phyloP scores from a whole-genome alignment of 208 protist species.

The Crithidia mellificae region DNA sequence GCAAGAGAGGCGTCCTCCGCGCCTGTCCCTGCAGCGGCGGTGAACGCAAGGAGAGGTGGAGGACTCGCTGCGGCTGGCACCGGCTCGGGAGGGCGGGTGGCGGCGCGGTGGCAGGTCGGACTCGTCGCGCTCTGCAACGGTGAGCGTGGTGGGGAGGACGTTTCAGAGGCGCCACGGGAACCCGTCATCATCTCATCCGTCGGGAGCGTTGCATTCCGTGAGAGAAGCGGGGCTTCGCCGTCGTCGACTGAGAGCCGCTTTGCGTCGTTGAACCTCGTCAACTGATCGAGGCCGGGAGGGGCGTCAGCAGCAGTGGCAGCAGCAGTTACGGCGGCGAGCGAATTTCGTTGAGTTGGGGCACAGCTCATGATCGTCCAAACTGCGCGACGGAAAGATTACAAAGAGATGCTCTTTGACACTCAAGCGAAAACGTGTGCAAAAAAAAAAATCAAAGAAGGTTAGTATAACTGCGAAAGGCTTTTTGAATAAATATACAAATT shows the following conservation, averaged over 20 bases:
- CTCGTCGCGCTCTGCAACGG: neutral
- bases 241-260: neutral
- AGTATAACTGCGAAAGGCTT: too few relatives aligned
- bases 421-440: neutral
- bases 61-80: neutral
- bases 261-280: neutral
- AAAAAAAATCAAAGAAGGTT: neutral
- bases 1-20: conserved; percentile 24
- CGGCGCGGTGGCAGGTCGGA: neutral
- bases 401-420: too few relatives aligned
- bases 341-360: neutral
- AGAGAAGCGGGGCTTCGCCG: neutral
- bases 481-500: too few relatives aligned
- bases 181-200: neutral
- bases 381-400: too few relatives aligned
- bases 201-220: neutral
- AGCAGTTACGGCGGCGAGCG: neutral
- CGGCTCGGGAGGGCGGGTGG: conserved; percentile 4
- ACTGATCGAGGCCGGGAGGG: neutral
- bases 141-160: neutral
- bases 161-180: neutral
- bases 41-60: too few relatives aligned
- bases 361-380: conserved; percentile 5
- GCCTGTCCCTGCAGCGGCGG: neutral
- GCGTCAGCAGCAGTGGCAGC: too few relatives aligned